Evolutionary conservation across 2,329 filamentous ascomycete species (phyloP).

Genomic region (Aspergillus sp.): DNA sequence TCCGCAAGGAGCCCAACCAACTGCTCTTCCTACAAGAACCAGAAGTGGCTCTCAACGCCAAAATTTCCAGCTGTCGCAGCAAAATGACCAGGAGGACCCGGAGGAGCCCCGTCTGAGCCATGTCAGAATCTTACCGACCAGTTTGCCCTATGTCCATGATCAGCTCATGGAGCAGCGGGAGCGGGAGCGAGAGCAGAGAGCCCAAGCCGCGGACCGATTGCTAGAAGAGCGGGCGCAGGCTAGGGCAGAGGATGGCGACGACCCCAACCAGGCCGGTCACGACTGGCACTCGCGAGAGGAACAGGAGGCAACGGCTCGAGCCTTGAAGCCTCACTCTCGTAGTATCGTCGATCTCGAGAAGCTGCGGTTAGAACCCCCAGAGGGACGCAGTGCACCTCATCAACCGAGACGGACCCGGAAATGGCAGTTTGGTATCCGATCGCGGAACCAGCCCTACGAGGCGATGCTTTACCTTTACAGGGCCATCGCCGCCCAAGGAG

Average conservation of each 20-base stretch:
- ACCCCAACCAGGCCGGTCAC: constrained; percentile 19
- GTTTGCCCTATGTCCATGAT: constrained; percentile 83
- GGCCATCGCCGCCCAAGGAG: constrained; percentile 81
- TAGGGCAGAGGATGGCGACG: constrained; percentile 17
- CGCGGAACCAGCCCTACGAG: constrained; percentile 89
- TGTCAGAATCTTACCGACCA: constrained; percentile 87
- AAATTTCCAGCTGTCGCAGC: constrained; percentile 23
- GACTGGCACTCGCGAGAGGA: constrained; percentile 58
- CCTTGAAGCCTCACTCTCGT: constrained; percentile 81
- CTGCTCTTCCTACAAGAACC: constrained; percentile 21
- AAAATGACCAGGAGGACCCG: constrained; percentile 31
- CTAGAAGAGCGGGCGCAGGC: constrained; percentile 41
- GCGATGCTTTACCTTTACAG: constrained; percentile 95
- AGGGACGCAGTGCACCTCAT: constrained; percentile 44
- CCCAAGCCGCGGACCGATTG: constrained; percentile 35
- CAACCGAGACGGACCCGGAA: constrained; percentile 69
- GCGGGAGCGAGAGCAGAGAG: constrained; percentile 31
- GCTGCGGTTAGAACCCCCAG: constrained; percentile 57
- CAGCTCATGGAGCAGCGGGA: constrained; percentile 73
- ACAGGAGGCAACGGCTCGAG: constrained; percentile 75
- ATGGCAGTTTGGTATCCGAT: constrained; percentile 98
- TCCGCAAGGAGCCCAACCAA: constrained; percentile 17
- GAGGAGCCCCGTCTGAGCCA: constrained; percentile 69
- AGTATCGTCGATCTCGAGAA: constrained; percentile 67
- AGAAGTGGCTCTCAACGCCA: constrained; percentile 28